phyloP scores from a whole-genome alignment of 371 early-diverging fungal species.

The Mucor mucedo region DNA sequence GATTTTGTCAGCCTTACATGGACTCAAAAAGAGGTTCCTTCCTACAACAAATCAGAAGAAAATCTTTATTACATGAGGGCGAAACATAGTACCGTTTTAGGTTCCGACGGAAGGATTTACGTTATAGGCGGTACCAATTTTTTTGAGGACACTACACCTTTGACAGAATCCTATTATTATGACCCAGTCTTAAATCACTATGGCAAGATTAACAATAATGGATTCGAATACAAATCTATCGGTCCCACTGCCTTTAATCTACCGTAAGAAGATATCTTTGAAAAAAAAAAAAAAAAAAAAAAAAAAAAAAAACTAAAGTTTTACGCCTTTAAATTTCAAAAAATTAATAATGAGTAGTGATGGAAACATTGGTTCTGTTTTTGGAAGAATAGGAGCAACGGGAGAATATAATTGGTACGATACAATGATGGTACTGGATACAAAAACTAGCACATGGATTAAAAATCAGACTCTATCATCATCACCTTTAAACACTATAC shows the following conservation, averaged over 20 bases:
- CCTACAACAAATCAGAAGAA: background rate
- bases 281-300: no score
- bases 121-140: background rate
- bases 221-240: background rate
- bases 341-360: no score
- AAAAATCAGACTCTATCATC: background rate
- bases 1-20: background rate
- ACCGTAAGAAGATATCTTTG: background rate
- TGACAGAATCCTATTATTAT: background rate
- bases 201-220: background rate
- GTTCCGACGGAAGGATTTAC: background rate
- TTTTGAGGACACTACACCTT: background rate
- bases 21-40: background rate
- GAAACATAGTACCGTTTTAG: background rate
- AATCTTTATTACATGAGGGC: background rate
- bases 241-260: background rate
- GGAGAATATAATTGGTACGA: background rate
- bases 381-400: background rate
- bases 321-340: no score
- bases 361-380: background rate
- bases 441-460: background rate
- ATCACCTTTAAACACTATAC: no score
- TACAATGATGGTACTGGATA: background rate
- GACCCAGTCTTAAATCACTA: background rate
- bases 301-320: no score